Percentiles rank a stretch among this genome's conserved stretches.
Conservation (phyloP, 1,139 yeast species). For the Blastobotrys arbuscula region DNA sequence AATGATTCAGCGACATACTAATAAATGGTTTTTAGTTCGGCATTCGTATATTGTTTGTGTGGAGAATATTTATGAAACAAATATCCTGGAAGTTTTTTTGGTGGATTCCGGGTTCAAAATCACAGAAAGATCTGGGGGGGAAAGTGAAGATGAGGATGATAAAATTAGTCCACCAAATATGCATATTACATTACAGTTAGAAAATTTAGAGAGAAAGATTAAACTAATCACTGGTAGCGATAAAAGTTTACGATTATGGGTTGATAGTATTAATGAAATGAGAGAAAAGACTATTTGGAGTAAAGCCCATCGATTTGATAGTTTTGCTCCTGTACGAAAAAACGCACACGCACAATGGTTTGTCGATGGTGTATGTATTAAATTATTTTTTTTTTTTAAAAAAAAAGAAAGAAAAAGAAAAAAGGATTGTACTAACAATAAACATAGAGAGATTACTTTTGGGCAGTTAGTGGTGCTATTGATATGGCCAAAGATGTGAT, state of each 20-base stretch:
- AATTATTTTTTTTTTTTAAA: too few species aligned
- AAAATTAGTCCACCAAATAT: constrained; percentile 14
- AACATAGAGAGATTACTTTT: constrained; percentile 70
- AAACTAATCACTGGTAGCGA: constrained; percentile 70
- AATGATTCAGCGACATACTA: constrained; percentile 84
- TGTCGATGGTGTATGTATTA: constrained; percentile 64
- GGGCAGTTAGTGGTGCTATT: constrained; percentile 92
- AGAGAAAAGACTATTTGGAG: constrained; percentile 66
- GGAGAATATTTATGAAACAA: constrained; percentile 76
- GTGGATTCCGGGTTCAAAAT: constrained; percentile 69
- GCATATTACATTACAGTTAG: constrained; percentile 53
- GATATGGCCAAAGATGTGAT: constrained; percentile 93
- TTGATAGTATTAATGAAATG: constrained; percentile 67
- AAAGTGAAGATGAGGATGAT: constrained; percentile 11
- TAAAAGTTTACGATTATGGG: constrained; percentile 70
- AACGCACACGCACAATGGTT: constrained; percentile 93
- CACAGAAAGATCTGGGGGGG: constrained; percentile 20
- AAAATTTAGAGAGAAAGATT: constrained; percentile 73
- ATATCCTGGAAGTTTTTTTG: constrained; percentile 84
- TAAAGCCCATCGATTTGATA: constrained; percentile 65
- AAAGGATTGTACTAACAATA: background rate
- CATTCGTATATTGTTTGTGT: constrained; percentile 83
- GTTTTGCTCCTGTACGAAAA: constrained; percentile 87
- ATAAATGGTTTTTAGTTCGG: constrained; percentile 86
- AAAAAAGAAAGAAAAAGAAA: constrained; percentile 18